These are phyloP conservation scores for Dactylorhiza incarnata DNA, from an alignment of 106 monocot genomes.

Conservation along the genomic window DNA sequence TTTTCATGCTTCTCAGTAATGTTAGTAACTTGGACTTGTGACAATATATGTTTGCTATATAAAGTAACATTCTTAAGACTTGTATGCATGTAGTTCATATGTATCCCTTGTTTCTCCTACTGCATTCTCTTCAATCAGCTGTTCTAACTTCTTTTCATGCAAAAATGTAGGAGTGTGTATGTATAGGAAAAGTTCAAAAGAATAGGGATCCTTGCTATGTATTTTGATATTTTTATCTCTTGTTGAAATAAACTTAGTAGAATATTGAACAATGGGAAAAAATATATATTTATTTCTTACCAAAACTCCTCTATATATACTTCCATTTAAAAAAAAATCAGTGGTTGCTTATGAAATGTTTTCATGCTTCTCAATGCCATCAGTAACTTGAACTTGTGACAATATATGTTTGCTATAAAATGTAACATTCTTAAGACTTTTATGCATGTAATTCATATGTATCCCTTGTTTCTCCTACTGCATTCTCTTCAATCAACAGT, in stretches of 20 bases:
- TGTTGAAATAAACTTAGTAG: too few species aligned
- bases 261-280: too few species aligned
- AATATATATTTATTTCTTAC: too few species aligned
- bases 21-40: neutral
- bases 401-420: neutral
- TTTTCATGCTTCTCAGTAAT: neutral
- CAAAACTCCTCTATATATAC: too few species aligned
- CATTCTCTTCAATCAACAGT: neutral
- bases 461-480: neutral
- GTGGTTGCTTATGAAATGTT: too few species aligned
- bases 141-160: neutral
- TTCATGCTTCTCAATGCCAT: neutral
- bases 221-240: too few species aligned
- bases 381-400: neutral
- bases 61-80: neutral
- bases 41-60: neutral
- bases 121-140: neutral
- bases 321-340: too few species aligned
- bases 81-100: neutral
- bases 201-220: too few species aligned
- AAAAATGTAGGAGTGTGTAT: conserved; percentile 14
- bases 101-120: neutral
- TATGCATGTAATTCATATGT: neutral
- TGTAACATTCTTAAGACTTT: neutral
- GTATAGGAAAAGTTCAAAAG: too few species aligned